Conservation (phyloP, 2,329 filamentous ascomycete species). For the Ciborinia camelliae region DNA sequence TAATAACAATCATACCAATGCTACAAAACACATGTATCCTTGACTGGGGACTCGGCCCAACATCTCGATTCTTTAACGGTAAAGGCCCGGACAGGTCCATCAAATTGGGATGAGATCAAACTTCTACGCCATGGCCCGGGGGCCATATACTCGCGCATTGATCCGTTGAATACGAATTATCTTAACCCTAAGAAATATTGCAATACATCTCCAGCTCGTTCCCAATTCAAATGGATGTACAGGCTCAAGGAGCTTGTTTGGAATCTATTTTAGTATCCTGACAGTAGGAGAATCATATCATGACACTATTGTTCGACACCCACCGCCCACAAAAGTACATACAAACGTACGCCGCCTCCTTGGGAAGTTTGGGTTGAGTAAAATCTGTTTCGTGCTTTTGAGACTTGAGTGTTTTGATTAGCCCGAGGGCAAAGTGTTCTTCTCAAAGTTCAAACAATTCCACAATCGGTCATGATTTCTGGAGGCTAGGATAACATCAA, state of each 20-base stretch:
- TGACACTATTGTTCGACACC: slow-evolving; percentile 1
- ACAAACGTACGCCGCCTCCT: too few species aligned
- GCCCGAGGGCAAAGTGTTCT: not conserved
- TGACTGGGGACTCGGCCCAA: not conserved
- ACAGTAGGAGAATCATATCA: not conserved
- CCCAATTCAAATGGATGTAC: not conserved
- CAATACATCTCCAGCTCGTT: not conserved
- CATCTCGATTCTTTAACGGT: not conserved
- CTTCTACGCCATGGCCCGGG: not conserved
- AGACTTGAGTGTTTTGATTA: not conserved
- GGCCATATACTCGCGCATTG: not conserved
- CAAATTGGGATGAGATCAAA: slow-evolving; percentile 6
- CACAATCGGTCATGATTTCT: not conserved
- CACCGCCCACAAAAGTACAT: not conserved
- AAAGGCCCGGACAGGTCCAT: not conserved
- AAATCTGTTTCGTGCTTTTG: not conserved
- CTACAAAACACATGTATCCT: not conserved
- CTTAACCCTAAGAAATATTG: too few species aligned
- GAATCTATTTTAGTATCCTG: not conserved
- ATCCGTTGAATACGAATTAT: slow-evolving; percentile 1
- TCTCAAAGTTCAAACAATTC: not conserved
- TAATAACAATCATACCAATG: not conserved
- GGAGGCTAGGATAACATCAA: not conserved
- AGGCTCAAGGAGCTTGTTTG: slow-evolving; percentile 10
- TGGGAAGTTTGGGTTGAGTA: not conserved